phyloP scores from a whole-genome alignment of 2,329 filamentous ascomycete species.

The Beauveria caledonica region DNA sequence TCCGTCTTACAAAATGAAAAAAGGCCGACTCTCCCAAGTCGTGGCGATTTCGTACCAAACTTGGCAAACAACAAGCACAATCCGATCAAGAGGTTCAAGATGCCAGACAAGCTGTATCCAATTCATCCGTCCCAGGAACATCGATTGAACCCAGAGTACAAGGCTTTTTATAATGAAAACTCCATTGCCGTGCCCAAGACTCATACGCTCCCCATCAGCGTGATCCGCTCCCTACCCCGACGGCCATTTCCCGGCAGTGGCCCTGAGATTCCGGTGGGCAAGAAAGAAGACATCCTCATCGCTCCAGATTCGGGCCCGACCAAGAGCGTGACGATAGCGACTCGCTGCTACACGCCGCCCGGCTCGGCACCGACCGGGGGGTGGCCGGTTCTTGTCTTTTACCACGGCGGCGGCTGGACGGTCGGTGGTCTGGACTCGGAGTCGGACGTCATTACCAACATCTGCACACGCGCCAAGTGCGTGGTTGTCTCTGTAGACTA shows the following conservation, averaged over 20 bases:
- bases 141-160: neutral
- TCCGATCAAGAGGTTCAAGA: neutral
- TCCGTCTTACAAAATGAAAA: neutral
- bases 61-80: neutral
- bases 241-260: neutral
- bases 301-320: conserved; percentile 25
- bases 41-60: neutral
- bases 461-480: conserved; percentile 24
- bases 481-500: conserved; percentile 11
- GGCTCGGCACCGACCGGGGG: conserved; percentile 28
- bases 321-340: conserved; percentile 17
- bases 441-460: conserved; percentile 38
- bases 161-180: neutral
- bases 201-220: neutral
- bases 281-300: neutral
- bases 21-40: neutral
- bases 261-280: neutral
- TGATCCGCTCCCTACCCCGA: neutral
- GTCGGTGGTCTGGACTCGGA: conserved; percentile 42
- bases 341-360: conserved; percentile 36
- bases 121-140: conserved; percentile 13
- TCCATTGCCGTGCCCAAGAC: neutral
- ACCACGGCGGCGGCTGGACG: conserved; percentile 44
- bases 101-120: conserved; percentile 22
- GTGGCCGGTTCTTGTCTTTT: conserved; percentile 42